These are phyloP conservation scores for Phytopythium aichiense DNA, from an alignment of 352 stramenopile species.

Conservation along the genomic window DNA sequence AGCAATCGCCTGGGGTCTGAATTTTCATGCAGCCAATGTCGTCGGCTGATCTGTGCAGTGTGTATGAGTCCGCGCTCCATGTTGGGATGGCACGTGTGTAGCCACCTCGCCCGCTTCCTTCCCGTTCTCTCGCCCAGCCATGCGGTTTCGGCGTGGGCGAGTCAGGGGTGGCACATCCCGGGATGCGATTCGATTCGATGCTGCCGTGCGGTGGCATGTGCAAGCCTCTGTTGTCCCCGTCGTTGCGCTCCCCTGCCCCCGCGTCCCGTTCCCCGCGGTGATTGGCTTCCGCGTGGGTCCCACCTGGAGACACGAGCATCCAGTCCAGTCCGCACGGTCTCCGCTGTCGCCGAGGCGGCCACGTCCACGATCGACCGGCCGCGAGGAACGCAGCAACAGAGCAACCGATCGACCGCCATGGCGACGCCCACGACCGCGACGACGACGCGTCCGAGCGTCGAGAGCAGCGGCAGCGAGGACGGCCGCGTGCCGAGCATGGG, in stretches of 20 bases:
- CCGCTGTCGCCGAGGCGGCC: not conserved
- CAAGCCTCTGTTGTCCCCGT: not conserved
- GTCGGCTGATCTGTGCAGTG: too few species aligned
- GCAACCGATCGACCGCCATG: not conserved
- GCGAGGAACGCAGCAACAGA: not conserved
- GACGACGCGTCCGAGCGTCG: not conserved
- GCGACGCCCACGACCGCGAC: not conserved
- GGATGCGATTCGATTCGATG: not conserved
- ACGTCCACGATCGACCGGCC: not conserved
- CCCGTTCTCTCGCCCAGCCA: not conserved
- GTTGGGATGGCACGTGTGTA: not conserved
- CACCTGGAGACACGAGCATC: too few species aligned
- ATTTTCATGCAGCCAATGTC: not conserved
- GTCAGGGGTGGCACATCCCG: not conserved
- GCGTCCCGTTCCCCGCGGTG: not conserved
- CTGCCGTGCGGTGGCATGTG: too few species aligned
- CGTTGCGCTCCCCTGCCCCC: not conserved
- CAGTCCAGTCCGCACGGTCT: not conserved
- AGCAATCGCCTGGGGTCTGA: not conserved
- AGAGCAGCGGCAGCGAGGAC: not conserved
- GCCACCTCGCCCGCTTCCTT: not conserved
- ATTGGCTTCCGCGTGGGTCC: not conserved
- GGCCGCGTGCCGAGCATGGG: not conserved
- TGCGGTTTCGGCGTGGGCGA: not conserved
- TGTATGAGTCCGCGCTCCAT: too few species aligned